Conservation (phyloP, 1,139 yeast species). For the Sugiyamaella novakii region DNA sequence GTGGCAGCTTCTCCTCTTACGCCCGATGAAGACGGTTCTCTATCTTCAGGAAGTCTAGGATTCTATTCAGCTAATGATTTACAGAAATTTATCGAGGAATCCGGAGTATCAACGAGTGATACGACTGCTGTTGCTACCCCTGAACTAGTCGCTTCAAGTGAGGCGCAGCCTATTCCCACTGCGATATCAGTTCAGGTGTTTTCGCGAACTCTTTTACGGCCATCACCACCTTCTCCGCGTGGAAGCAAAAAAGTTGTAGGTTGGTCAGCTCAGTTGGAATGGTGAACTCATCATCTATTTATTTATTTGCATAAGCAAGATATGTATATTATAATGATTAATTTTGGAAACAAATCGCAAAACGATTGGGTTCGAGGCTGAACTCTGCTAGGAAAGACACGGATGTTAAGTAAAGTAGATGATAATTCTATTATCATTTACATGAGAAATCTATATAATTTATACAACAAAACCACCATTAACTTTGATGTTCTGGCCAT, state of each 20-base stretch:
- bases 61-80: constrained; percentile 33
- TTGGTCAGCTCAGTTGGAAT: constrained; percentile 17
- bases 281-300: constrained; percentile 11
- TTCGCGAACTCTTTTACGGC: constrained; percentile 1
- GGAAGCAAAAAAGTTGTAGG: constrained; percentile 12
- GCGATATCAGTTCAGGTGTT: constrained; percentile 7
- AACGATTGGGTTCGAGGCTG: too few relatives aligned
- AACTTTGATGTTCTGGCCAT: constrained; percentile 32
- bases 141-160: too few relatives aligned
- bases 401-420: too few relatives aligned
- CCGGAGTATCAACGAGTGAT: background rate
- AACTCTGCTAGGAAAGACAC: too few relatives aligned
- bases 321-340: constrained; percentile 7
- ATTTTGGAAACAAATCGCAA: too few relatives aligned
- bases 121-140: background rate
- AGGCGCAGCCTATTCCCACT: background rate
- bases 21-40: constrained; percentile 1
- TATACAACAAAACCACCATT: constrained; percentile 33
- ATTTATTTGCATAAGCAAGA: constrained; percentile 1
- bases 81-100: constrained; percentile 3
- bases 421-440: too few relatives aligned
- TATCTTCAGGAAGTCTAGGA: constrained; percentile 21
- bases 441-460: too few relatives aligned
- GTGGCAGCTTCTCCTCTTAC: background rate
- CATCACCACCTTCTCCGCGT: constrained; percentile 8